Conservation (phyloP, 1,284 basidiomycete genomes). For the Cerrena zonata region DNA sequence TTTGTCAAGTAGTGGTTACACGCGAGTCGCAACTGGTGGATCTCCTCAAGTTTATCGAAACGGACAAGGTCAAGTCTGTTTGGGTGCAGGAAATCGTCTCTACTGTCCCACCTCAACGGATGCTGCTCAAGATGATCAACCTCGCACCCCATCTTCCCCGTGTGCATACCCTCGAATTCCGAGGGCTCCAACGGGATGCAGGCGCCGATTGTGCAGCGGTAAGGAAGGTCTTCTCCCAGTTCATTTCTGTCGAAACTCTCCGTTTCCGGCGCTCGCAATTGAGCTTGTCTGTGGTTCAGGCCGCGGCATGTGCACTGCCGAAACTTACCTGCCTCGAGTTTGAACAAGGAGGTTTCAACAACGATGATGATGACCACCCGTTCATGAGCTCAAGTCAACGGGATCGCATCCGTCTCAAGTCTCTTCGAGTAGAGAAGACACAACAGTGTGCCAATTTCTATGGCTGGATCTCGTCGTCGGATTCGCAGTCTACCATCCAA, state of each 20-base stretch:
- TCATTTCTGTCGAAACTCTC: neutral
- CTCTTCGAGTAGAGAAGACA: neutral
- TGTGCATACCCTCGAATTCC: neutral
- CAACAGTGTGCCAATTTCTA: neutral
- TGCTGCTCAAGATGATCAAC: neutral
- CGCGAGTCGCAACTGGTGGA: neutral
- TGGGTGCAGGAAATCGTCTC: neutral
- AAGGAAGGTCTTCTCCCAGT: neutral
- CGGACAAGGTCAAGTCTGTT: neutral
- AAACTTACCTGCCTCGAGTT: neutral
- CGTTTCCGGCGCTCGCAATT: neutral
- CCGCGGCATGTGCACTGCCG: neutral
- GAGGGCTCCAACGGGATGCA: neutral
- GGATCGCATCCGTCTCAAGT: neutral
- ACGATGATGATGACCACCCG: neutral
- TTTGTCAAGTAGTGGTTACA: neutral
- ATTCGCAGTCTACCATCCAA: neutral
- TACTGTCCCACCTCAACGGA: neutral
- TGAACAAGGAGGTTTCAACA: neutral
- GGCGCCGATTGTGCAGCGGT: neutral
- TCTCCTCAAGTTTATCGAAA: neutral
- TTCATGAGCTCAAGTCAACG: neutral
- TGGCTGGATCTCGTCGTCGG: neutral
- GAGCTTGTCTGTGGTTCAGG: neutral
- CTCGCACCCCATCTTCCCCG: neutral